Evolutionary conservation across 116 monocot genomes (phyloP).

Genomic region (Iris pallida): DNA sequence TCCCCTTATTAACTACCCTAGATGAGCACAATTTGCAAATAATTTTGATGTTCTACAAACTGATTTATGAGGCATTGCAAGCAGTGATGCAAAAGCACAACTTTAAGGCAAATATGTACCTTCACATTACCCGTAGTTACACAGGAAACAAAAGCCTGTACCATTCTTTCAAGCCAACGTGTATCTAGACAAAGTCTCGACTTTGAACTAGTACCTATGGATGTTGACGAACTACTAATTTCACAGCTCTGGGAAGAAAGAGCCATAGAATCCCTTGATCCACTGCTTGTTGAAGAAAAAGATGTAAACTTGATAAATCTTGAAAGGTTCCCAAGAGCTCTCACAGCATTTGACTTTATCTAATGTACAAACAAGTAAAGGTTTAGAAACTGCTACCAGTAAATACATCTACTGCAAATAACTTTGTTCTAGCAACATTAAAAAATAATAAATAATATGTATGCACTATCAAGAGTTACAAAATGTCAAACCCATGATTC

Average conservation of each 20-base stretch:
- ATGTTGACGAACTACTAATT: constrained; percentile 3
- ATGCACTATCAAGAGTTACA: too few relatives aligned
- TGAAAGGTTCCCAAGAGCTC: constrained; percentile 98
- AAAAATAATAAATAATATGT: too few relatives aligned
- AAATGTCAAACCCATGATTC: too few relatives aligned
- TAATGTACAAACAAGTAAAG: constrained; percentile 15
- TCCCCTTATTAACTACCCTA: too few relatives aligned
- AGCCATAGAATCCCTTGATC: not conserved
- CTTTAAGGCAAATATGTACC: constrained; percentile 29
- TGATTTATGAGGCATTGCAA: too few relatives aligned
- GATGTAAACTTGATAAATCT: constrained; percentile 67
- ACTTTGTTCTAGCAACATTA: too few relatives aligned
- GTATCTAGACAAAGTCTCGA: constrained; percentile 17
- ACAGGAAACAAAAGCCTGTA: constrained; percentile 96
- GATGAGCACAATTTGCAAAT: too few relatives aligned
- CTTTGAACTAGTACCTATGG: constrained; percentile 11
- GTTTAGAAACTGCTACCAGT: not conserved
- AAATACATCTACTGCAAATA: too few relatives aligned
- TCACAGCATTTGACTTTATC: constrained; percentile 98
- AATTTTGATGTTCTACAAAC: too few relatives aligned
- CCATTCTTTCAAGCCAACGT: constrained; percentile 85
- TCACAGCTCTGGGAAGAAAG: constrained; percentile 4
- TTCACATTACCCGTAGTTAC: constrained; percentile 99
- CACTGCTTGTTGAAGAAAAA: constrained; percentile 21
- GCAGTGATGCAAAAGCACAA: too few relatives aligned